Base-by-base conservation (phyloP, 2,329 filamentous ascomycete genomes). In the Paecilomyces sp. region DNA sequence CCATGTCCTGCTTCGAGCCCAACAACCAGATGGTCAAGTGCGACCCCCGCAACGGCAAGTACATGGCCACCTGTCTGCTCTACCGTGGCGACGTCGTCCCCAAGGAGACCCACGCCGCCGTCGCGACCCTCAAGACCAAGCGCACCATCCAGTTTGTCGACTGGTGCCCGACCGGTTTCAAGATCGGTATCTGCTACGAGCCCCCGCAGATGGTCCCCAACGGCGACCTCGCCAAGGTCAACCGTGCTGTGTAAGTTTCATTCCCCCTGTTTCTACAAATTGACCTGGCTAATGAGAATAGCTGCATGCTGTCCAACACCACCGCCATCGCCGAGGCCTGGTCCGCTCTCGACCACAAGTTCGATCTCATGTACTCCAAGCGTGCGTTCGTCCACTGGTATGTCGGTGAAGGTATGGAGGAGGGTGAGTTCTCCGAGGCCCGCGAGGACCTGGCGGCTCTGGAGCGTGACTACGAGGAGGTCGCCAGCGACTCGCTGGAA, bases 11-110 rank as follows among this genome's bases (percentile, higher is more conserved):
- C 88, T 99, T 99, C 83, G 93, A 99, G 87, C 92, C 93, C 71
- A 90, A 97, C 88, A 97, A 96, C 88, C 93, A 99, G 88, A 99
- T 99, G 93, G 93, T 99, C 78, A 96, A 96, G 86, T 99, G 93
- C 76, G 94, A 99, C 78, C 93, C 93, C 70, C 92, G 92, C 74
- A 92, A 95, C 79, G 93, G 93, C 80, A 99, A 99, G 86, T 99
- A 99, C 87, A 99, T 99, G 93, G 93, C 93, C 66, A 97, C 92
- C 71, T 97, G 92, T 80, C 80, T 99, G 80, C 83, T 99, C 77
- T 99, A 99, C 87, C 93, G 93, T 77, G 94, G 93, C 79, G 94
- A 97, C 73, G 93, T 99, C 70, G 94, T 97, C 64, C 91, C 93
- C 80, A 95, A 96, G 82, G 93, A 97, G 73, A 90, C 91, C 67